phyloP scores from a whole-genome alignment of 2,329 filamentous ascomycete species.

The Colletotrichum phormii region DNA sequence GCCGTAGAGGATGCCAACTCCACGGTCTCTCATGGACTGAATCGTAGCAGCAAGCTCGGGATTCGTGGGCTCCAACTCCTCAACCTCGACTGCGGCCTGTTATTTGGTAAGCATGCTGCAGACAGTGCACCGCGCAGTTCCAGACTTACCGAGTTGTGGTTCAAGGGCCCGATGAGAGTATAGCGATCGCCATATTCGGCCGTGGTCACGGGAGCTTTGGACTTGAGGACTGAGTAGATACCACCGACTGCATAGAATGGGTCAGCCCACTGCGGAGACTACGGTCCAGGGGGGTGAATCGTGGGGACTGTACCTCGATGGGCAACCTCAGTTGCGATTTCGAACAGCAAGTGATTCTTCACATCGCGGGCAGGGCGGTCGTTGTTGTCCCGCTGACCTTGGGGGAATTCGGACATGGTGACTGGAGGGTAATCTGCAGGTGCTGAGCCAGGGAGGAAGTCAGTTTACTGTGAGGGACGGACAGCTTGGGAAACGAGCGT shows the following conservation, averaged over 20 bases:
- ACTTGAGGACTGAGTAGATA: constrained; percentile 99
- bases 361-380: constrained; percentile 71
- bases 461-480: constrained; percentile 1
- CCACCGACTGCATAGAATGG: constrained; percentile 78
- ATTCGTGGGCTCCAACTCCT: constrained; percentile 87
- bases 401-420: constrained; percentile 27
- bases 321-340: constrained; percentile 96
- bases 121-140: background rate
- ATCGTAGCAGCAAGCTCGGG: constrained; percentile 86
- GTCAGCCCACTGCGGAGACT: constrained; percentile 40
- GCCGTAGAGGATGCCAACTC: constrained; percentile 90
- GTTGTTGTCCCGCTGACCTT: constrained; percentile 31
- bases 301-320: constrained; percentile 79
- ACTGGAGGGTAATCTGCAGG: constrained; percentile 3
- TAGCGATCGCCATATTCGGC: constrained; percentile 99
- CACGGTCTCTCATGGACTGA: constrained; percentile 90
- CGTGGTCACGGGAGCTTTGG: constrained; percentile 96
- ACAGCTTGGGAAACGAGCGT: background rate
- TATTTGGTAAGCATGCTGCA: constrained; percentile 25
- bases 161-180: constrained; percentile 93
- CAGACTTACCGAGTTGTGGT: constrained; percentile 82
- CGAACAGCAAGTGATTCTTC: constrained; percentile 95
- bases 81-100: constrained; percentile 96
- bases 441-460: constrained; percentile 4
- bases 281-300: constrained; percentile 3